These are phyloP conservation scores for Solanum lignicaule DNA, from an alignment of 257 asterid genomes.

Conservation along the genomic window DNA sequence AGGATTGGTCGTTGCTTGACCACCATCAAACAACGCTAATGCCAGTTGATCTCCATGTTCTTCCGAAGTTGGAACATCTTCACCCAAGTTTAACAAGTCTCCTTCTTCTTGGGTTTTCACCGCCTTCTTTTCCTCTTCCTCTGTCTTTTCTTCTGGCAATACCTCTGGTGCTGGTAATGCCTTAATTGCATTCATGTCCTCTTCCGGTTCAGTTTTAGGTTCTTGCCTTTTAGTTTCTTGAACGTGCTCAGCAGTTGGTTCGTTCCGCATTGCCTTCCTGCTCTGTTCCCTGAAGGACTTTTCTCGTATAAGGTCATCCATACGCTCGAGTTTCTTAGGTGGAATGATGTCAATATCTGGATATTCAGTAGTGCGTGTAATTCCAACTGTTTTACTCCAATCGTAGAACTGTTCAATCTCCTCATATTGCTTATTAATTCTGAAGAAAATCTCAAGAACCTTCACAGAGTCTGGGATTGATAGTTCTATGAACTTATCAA, in stretches of 20 bases:
- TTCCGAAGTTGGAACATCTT: conserved; percentile 40
- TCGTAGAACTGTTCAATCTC: conserved; percentile 64
- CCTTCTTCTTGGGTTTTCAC: conserved; percentile 34
- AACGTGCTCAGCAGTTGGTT: conserved; percentile 13
- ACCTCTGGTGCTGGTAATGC: conserved; percentile 81
- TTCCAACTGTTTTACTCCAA: conserved; percentile 62
- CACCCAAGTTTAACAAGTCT: conserved; percentile 62
- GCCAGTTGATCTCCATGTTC: conserved; percentile 63
- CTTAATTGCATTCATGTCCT: conserved; percentile 48
- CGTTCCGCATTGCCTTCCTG: conserved; percentile 7
- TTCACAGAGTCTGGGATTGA: conserved; percentile 49
- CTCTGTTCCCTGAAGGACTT: conserved; percentile 31
- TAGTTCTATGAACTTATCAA: conserved; percentile 80
- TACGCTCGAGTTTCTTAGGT: conserved; percentile 63
- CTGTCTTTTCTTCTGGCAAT: conserved; percentile 13
- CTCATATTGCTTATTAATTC: conserved; percentile 71
- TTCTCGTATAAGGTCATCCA: conserved; percentile 72
- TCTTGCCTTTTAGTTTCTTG: not conserved
- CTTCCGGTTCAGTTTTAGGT: conserved; percentile 30
- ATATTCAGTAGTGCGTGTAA: conserved; percentile 63
- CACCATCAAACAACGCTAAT: conserved; percentile 68
- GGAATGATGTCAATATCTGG: conserved; percentile 78
- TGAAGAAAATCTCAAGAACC: conserved; percentile 60
- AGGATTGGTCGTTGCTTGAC: conserved; percentile 15
- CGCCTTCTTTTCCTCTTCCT: conserved; percentile 12